Evolutionary conservation across 2,329 filamentous ascomycete genomes (phyloP).

Genomic region (Drechslera avenae): DNA sequence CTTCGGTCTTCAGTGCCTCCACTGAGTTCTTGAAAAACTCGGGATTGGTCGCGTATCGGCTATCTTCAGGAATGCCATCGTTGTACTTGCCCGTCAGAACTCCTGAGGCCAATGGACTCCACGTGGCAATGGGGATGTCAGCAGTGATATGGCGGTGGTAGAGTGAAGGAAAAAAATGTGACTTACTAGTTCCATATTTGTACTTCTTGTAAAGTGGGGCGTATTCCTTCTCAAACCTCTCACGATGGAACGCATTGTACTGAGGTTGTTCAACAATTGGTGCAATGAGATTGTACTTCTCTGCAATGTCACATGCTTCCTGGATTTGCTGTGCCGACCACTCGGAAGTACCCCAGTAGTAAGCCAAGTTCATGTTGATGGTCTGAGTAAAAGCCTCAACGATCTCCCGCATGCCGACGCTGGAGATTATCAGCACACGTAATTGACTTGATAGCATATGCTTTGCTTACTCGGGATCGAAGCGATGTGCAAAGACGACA

Average conservation of each 20-base stretch:
- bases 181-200: slow-evolving; percentile 60
- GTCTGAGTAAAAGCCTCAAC: slow-evolving; percentile 61
- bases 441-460: too few relatives aligned
- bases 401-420: slow-evolving; percentile 66
- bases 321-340: slow-evolving; percentile 65
- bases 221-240: slow-evolving; percentile 67
- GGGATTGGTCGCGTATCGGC: slow-evolving; percentile 64
- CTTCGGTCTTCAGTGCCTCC: slow-evolving; percentile 55
- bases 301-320: slow-evolving; percentile 63
- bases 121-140: slow-evolving; percentile 27
- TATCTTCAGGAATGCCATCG: slow-evolving; percentile 65
- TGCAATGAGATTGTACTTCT: slow-evolving; percentile 67
- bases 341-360: slow-evolving; percentile 61
- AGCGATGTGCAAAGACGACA: slow-evolving; percentile 66
- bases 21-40: slow-evolving; percentile 63
- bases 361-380: slow-evolving; percentile 62
- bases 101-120: slow-evolving; percentile 62
- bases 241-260: slow-evolving; percentile 66
- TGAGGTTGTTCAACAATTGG: slow-evolving; percentile 61
- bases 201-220: slow-evolving; percentile 62
- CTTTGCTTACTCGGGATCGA: slow-evolving; percentile 53
- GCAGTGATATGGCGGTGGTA: not conserved
- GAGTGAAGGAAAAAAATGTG: not conserved
- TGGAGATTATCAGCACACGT: slow-evolving; percentile 19
- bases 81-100: slow-evolving; percentile 69